Evolutionary conservation across 2,329 filamentous ascomycete species (phyloP).

Genomic region (Penicillium crustosum): DNA sequence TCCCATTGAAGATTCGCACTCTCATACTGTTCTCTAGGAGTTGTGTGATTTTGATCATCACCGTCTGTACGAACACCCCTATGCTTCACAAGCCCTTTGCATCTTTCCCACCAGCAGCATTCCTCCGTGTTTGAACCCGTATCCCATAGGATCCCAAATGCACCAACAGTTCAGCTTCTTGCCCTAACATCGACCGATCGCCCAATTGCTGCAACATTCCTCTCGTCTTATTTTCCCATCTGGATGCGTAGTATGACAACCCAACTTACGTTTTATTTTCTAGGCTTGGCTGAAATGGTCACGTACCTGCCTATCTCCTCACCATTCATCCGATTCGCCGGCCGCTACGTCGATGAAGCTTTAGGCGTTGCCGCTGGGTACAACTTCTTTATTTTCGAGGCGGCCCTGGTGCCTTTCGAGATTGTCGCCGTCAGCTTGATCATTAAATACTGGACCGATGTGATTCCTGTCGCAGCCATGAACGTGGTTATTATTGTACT

Average conservation of each 20-base stretch:
- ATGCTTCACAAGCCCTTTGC: conserved; percentile 1
- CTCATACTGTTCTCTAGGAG: conserved; percentile 43
- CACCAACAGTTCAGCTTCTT: background rate
- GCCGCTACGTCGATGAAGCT: conserved; percentile 51
- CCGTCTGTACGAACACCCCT: conserved; percentile 42
- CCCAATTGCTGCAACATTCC: background rate
- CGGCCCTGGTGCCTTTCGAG: conserved; percentile 53
- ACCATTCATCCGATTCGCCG: conserved; percentile 49
- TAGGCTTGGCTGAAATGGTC: conserved; percentile 52
- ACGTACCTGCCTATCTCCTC: conserved; percentile 51
- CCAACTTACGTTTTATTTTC: conserved; percentile 20
- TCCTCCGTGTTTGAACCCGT: background rate
- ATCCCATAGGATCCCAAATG: conserved; percentile 3
- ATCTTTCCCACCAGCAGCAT: conserved; percentile 12
- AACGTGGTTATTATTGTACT: conserved; percentile 48
- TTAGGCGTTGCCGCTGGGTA: conserved; percentile 50
- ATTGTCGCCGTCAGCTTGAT: conserved; percentile 53
- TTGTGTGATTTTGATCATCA: conserved; percentile 46
- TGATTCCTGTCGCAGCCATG: conserved; percentile 48
- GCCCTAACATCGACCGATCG: background rate
- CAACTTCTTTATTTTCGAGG: conserved; percentile 55
- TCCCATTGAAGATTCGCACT: conserved; percentile 20
- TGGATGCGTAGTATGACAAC: conserved; percentile 2
- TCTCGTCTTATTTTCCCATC: background rate
- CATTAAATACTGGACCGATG: conserved; percentile 51